A percentile compares a stretch with the other conserved stretches of the same genome.
phyloP scores from a whole-genome alignment of 768 basidiomycete species.

The Lyophyllum shimeji region DNA sequence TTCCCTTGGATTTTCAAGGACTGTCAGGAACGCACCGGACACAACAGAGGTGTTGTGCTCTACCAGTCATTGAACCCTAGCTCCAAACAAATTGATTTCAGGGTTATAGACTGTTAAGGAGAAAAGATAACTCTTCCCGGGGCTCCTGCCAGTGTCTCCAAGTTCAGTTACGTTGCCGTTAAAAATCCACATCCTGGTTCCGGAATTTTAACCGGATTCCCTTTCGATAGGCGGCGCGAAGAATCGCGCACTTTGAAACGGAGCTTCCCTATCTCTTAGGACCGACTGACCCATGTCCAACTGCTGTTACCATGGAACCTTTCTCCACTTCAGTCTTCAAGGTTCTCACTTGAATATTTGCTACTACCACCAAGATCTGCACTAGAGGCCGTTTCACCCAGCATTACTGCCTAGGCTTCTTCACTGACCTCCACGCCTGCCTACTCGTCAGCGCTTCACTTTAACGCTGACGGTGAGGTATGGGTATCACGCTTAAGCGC shows the following conservation, averaged over 20 bases:
- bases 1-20: constrained; percentile 38
- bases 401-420: neutral
- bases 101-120: constrained; percentile 50
- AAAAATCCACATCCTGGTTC: constrained; percentile 72
- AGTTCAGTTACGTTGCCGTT: constrained; percentile 50
- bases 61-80: constrained; percentile 71
- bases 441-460: constrained; percentile 26
- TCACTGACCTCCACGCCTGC: neutral
- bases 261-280: constrained; percentile 30
- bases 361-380: neutral
- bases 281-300: constrained; percentile 87
- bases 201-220: constrained; percentile 79
- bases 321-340: constrained; percentile 58
- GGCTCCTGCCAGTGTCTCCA: constrained; percentile 61
- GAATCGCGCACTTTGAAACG: too few relatives aligned
- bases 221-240: constrained; percentile 57
- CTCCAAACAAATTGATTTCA: constrained; percentile 59
- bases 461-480: constrained; percentile 76
- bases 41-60: constrained; percentile 69
- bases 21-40: constrained; percentile 71
- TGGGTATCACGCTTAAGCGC: constrained; percentile 63
- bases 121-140: constrained; percentile 64
- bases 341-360: neutral
- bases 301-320: constrained; percentile 86
- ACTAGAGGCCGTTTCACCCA: neutral